phyloP scores from a whole-genome alignment of 305 asterid genomes.

The Salvia sclarea region DNA sequence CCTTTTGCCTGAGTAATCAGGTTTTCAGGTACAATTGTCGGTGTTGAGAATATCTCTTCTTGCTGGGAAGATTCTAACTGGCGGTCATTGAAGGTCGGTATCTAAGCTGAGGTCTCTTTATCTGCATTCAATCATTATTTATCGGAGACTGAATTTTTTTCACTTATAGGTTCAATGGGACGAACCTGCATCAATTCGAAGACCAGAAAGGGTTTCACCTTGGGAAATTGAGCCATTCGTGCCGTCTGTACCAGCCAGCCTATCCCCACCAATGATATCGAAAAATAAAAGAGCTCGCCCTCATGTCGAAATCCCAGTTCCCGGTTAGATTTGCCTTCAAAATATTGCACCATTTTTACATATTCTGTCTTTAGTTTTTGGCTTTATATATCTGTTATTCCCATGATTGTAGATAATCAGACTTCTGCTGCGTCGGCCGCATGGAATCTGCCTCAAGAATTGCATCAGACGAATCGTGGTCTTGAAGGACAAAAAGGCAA shows the following conservation, averaged over 20 bases:
- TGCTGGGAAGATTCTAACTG: constrained; percentile 80
- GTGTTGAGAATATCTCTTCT: constrained; percentile 69
- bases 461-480: constrained; percentile 39
- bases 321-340: constrained; percentile 50
- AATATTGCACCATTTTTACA: not conserved
- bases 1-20: constrained; percentile 38
- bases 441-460: constrained; percentile 57
- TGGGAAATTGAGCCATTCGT: constrained; percentile 96
- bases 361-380: not conserved
- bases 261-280: constrained; percentile 44
- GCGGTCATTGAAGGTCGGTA: constrained; percentile 81
- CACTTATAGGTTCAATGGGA: constrained; percentile 87
- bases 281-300: constrained; percentile 72
- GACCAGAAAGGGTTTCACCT: constrained; percentile 93
- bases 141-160: not conserved
- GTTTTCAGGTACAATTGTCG: constrained; percentile 86
- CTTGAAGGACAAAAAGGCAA: constrained; percentile 41
- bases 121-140: not conserved
- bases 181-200: constrained; percentile 67
- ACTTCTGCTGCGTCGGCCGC: constrained; percentile 51
- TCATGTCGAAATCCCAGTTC: constrained; percentile 48
- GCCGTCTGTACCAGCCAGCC: constrained; percentile 49
- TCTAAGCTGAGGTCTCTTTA: constrained; percentile 1
- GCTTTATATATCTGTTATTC: constrained; percentile 15
- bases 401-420: constrained; percentile 44